Evolutionary conservation across 2,329 filamentous ascomycete genomes (phyloP).

Genomic region (Fusarium sp.): DNA sequence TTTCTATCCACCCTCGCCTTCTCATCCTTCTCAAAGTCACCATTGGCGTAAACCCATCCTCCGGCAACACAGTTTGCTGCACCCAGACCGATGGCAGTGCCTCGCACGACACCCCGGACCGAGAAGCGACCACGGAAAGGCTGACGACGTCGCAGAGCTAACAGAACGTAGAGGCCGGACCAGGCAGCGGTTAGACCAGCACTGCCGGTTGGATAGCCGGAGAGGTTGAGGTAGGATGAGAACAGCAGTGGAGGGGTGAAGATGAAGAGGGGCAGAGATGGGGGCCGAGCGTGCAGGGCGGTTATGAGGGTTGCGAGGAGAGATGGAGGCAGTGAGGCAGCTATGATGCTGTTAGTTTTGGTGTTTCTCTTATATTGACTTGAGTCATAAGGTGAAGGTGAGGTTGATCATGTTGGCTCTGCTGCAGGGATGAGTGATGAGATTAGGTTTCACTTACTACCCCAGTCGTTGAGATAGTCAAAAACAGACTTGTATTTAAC

Average conservation of each 20-base stretch:
- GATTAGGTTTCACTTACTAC: conserved; percentile 58
- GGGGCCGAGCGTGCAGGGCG: conserved; percentile 67
- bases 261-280: conserved; percentile 66
- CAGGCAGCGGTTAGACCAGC: conserved; percentile 69
- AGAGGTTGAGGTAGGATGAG: conserved; percentile 70
- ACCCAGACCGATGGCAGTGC: conserved; percentile 64
- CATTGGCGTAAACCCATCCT: conserved; percentile 65
- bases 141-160: conserved; percentile 65
- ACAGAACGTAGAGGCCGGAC: conserved; percentile 69
- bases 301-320: conserved; percentile 69
- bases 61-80: conserved; percentile 63
- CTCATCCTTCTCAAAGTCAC: conserved; percentile 65
- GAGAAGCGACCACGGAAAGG: conserved; percentile 59
- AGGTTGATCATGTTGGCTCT: not conserved
- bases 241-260: conserved; percentile 68
- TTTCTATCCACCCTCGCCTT: conserved; percentile 63
- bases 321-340: conserved; percentile 66
- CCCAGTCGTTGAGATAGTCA: conserved; percentile 60
- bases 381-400: conserved; percentile 4
- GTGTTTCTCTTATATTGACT: not conserved
- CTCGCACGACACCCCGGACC: conserved; percentile 64
- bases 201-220: conserved; percentile 69
- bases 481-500: conserved; percentile 51
- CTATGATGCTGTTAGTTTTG: conserved; percentile 52
- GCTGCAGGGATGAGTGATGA: conserved; percentile 18